Conservation (phyloP, 2,329 filamentous ascomycete species). For the Alternaria atra region DNA sequence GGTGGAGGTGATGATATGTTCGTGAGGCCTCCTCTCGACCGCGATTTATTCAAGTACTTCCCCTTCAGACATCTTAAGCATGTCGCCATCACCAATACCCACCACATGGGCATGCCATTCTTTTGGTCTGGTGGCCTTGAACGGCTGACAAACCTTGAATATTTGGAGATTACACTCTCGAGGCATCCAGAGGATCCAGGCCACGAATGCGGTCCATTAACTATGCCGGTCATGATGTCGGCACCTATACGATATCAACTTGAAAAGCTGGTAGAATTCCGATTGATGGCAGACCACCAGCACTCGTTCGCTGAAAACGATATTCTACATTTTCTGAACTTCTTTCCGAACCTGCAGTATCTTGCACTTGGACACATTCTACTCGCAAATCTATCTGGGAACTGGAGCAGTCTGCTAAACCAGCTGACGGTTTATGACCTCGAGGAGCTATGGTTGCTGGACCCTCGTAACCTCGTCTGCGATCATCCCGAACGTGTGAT, state of each 20-base stretch:
- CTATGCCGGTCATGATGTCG: neutral
- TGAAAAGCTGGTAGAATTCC: neutral
- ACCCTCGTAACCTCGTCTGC: neutral
- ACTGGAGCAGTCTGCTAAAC: neutral
- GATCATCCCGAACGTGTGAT: neutral
- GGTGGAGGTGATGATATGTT: neutral
- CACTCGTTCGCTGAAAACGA: neutral
- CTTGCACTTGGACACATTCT: neutral
- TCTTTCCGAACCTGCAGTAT: neutral
- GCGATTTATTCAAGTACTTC: no score
- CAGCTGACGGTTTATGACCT: neutral
- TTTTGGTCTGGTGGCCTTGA: no score
- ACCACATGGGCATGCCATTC: no score
- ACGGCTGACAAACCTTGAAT: no score
- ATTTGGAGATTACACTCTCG: neutral
- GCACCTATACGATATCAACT: neutral
- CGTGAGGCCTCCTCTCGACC: no score
- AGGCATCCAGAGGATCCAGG: neutral
- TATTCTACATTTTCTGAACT: neutral
- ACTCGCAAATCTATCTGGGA: neutral
- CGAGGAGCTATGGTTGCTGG: neutral
- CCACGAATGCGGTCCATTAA: neutral
- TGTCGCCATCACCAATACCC: no score
- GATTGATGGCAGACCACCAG: neutral
- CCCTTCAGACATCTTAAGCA: no score